Percentiles rank a stretch among this genome's conserved stretches.
phyloP scores from a whole-genome alignment of 169 alveolate genomes.

The Cryptosporidium sp. region DNA sequence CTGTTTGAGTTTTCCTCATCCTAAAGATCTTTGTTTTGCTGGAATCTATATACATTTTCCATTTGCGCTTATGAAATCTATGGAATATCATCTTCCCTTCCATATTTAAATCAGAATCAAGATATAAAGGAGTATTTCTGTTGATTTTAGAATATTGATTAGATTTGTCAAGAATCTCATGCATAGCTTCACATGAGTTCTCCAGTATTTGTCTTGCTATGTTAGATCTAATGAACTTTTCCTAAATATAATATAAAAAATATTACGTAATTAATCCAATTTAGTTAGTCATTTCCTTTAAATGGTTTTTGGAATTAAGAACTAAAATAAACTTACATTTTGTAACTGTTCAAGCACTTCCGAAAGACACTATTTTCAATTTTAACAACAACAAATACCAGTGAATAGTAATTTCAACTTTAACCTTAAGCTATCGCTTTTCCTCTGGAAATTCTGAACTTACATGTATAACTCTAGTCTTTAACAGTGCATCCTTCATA shows the following conservation, averaged over 20 bases:
- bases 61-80: slow-evolving; percentile 43
- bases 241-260: background rate
- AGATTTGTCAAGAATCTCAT: slow-evolving; percentile 27
- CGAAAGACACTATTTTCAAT: slow-evolving; percentile 35
- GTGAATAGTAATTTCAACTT: background rate
- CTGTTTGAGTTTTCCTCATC: background rate
- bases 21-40: slow-evolving; percentile 15
- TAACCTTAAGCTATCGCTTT: no score
- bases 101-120: slow-evolving; percentile 42
- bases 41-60: slow-evolving; percentile 45
- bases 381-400: background rate
- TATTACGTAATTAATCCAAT: no score
- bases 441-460: background rate
- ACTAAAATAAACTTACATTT: slow-evolving; percentile 33
- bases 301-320: background rate
- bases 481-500: slow-evolving; percentile 59
- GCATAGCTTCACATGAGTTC: slow-evolving; percentile 71
- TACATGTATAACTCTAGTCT: slow-evolving; percentile 58
- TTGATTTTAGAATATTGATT: background rate
- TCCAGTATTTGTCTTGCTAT: slow-evolving; percentile 57
- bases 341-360: slow-evolving; percentile 38
- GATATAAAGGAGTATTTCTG: background rate
- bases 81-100: slow-evolving; percentile 68
- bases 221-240: slow-evolving; percentile 55
- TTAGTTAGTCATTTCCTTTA: background rate